Percentiles rank a stretch among this genome's conserved stretches.
phyloP scores from a whole-genome alignment of 2,329 filamentous ascomycete genomes.

The Lomentospora prolificans region DNA sequence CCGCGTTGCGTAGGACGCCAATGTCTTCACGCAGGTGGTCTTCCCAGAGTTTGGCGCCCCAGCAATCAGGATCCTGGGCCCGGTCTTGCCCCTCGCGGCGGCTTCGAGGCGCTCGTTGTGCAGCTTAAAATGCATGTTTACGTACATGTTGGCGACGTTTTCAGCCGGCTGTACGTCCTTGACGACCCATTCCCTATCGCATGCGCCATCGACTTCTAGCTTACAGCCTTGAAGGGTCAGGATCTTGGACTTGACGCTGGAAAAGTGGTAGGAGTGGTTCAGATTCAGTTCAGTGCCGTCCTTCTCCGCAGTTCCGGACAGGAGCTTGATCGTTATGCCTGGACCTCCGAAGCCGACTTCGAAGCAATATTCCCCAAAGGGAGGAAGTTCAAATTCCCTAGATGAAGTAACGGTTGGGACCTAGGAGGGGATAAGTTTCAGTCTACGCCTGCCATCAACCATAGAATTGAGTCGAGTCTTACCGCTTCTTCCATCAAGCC shows the following conservation, averaged over 20 bases:
- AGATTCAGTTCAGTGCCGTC: conserved; percentile 89
- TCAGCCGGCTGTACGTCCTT: conserved; percentile 61
- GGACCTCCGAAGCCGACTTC: conserved; percentile 46
- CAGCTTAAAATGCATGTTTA: conserved; percentile 83
- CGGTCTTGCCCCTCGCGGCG: conserved; percentile 36
- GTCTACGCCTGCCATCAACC: neutral
- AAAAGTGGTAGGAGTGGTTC: conserved; percentile 71
- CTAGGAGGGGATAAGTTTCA: neutral
- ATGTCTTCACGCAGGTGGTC: conserved; percentile 65
- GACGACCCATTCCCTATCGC: conserved; percentile 44
- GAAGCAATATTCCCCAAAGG: conserved; percentile 60
- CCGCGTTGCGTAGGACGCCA: conserved; percentile 72
- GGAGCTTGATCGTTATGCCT: conserved; percentile 45
- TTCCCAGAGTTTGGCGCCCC: conserved; percentile 75
- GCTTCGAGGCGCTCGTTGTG: conserved; percentile 60
- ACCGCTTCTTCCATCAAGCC: conserved; percentile 5
- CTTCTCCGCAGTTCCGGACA: conserved; percentile 78
- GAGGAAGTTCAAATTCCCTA: conserved; percentile 4
- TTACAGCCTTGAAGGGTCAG: conserved; percentile 88
- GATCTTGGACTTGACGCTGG: conserved; percentile 74
- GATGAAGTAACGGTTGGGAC: neutral
- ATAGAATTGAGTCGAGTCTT: neutral
- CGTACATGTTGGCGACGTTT: conserved; percentile 68
- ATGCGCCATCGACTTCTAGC: conserved; percentile 62
- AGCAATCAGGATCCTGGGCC: conserved; percentile 75